These are phyloP conservation scores for Hypericum perforatum DNA, from an alignment of 345 rosid genomes.

Conservation along the genomic window DNA sequence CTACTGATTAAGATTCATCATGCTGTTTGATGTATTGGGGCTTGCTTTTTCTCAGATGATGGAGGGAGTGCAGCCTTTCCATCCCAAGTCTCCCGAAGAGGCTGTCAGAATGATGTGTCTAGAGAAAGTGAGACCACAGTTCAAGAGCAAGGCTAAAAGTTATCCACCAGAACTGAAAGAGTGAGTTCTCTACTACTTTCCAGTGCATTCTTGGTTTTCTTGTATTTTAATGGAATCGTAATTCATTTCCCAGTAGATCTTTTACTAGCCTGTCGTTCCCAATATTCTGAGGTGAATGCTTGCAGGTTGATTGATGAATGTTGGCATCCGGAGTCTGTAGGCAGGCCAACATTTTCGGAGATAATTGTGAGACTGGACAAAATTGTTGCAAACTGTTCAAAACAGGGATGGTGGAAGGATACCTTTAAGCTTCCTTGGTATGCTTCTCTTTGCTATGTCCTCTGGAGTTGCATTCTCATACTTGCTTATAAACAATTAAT, in stretches of 20 bases:
- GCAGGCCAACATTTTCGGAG: slow-evolving; percentile 72
- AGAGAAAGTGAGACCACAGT: slow-evolving; percentile 61
- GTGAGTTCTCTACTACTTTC: slow-evolving; percentile 36
- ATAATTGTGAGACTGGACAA: slow-evolving; percentile 70
- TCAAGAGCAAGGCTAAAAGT: slow-evolving; percentile 53
- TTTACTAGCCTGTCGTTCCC: not conserved
- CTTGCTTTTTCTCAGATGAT: slow-evolving; percentile 46
- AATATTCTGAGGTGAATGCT: too few relatives aligned
- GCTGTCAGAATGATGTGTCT: slow-evolving; percentile 47
- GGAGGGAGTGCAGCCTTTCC: slow-evolving; percentile 74
- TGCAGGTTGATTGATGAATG: slow-evolving; percentile 87
- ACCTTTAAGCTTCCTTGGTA: slow-evolving; percentile 96
- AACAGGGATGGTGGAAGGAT: slow-evolving; percentile 94
- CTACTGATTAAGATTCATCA: not conserved
- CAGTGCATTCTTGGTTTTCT: not conserved
- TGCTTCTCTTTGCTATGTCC: slow-evolving; percentile 14
- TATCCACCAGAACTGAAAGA: slow-evolving; percentile 76
- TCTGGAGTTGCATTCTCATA: not conserved
- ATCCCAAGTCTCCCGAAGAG: slow-evolving; percentile 63
- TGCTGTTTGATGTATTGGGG: slow-evolving; percentile 3
- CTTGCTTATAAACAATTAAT: not conserved
- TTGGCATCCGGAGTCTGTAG: slow-evolving; percentile 51
- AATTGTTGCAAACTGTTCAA: slow-evolving; percentile 59
- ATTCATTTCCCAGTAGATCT: not conserved
- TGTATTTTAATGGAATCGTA: not conserved